Percentiles rank a stretch among this genome's conserved stretches.
Evolutionary conservation across 345 rosid genomes (phyloP).

Genomic region (Populus nigra): DNA sequence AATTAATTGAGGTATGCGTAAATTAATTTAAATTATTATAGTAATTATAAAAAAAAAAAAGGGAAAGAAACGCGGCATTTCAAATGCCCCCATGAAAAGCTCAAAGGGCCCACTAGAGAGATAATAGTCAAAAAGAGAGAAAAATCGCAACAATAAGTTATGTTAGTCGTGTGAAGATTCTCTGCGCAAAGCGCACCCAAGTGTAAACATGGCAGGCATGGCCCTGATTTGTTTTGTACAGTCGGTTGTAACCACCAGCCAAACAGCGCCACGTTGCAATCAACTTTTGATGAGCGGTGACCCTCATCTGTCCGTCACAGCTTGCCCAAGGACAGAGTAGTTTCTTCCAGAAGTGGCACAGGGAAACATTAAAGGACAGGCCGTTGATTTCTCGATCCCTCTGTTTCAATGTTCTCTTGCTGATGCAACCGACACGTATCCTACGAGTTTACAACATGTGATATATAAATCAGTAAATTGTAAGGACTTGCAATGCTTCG

Average conservation of each 20-base stretch:
- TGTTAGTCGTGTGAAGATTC: constrained; percentile 40
- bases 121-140: constrained; percentile 1
- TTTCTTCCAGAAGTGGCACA: constrained; percentile 2
- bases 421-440: constrained; percentile 29
- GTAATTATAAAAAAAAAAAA: too few relatives aligned
- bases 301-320: constrained; percentile 10
- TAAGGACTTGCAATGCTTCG: neutral
- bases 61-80: too few relatives aligned
- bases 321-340: constrained; percentile 10
- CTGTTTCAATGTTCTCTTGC: neutral
- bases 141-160: neutral
- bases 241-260: constrained; percentile 1
- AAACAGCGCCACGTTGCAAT: constrained; percentile 21
- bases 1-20: too few relatives aligned
- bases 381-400: neutral
- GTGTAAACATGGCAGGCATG: neutral
- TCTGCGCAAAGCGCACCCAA: constrained; percentile 5
- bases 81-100: too few relatives aligned
- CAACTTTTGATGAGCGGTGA: constrained; percentile 4
- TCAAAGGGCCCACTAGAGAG: too few relatives aligned
- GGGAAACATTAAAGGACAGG: neutral
- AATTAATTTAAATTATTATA: too few relatives aligned
- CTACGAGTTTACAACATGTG: constrained; percentile 1
- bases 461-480: neutral
- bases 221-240: neutral